Percentiles rank a stretch among this genome's conserved stretches.
Evolutionary conservation across 1,284 basidiomycete species (phyloP).

Genomic region (Fomitopsis palustris): DNA sequence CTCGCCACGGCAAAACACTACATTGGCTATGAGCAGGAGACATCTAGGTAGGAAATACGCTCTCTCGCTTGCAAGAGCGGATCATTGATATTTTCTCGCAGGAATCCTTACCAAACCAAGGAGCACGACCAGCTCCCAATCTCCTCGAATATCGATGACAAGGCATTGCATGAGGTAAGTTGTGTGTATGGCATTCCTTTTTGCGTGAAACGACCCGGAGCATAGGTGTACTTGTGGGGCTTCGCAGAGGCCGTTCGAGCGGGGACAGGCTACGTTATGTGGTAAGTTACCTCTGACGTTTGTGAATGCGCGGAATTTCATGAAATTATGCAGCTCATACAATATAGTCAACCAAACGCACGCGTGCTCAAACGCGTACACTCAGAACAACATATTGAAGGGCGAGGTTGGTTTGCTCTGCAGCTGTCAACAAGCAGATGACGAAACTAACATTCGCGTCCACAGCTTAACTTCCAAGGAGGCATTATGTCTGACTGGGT

Average conservation of each 20-base stretch:
- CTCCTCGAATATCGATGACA: background rate
- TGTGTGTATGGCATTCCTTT: background rate
- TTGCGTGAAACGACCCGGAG: background rate
- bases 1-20: background rate
- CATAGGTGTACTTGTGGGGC: background rate
- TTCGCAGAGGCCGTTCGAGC: background rate
- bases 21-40: background rate
- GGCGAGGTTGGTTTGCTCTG: constrained; percentile 48
- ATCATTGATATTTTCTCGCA: too few relatives aligned
- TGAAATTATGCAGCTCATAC: background rate
- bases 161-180: background rate
- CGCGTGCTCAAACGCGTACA: constrained; percentile 66
- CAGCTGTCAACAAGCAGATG: background rate
- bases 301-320: too few relatives aligned
- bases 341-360: constrained; percentile 58
- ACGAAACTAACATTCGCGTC: constrained; percentile 23
- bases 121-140: background rate
- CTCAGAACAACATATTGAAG: constrained; percentile 71
- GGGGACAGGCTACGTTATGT: background rate
- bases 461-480: constrained; percentile 49
- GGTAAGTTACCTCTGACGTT: background rate
- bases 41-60: background rate
- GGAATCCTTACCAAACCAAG: too few relatives aligned
- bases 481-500: constrained; percentile 28
- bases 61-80: background rate